Evolutionary conservation across 2,329 filamentous ascomycete genomes (phyloP).

Genomic region (Capronia americana): DNA sequence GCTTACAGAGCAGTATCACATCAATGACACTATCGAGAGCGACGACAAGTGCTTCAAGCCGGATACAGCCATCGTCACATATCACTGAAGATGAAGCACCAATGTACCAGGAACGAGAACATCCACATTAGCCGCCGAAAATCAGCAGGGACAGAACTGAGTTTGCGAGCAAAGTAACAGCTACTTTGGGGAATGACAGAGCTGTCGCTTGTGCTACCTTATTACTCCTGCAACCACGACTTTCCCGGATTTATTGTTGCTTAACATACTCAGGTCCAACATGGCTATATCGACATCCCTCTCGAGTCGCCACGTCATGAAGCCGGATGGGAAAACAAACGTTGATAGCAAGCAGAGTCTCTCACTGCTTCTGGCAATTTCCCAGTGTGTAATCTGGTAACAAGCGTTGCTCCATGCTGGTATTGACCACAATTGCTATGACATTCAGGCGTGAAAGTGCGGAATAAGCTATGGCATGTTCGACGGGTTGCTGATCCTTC

Average conservation of each 20-base stretch:
- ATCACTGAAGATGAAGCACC: background rate
- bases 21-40: background rate
- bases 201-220: background rate
- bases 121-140: background rate
- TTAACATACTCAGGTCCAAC: no score
- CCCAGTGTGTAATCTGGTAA: no score
- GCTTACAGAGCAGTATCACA: background rate
- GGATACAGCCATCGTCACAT: background rate
- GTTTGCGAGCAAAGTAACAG: background rate
- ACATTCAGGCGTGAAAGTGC: background rate
- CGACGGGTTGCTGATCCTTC: conserved; percentile 51
- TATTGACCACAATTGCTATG: background rate
- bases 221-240: no score
- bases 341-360: no score
- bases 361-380: no score
- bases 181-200: background rate
- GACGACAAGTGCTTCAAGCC: background rate
- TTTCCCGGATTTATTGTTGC: no score
- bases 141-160: background rate
- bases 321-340: no score
- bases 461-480: conserved; percentile 44
- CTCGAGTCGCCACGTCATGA: no score
- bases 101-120: background rate
- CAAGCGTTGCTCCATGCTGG: background rate
- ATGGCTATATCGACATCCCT: no score